Percentiles rank a stretch among this genome's conserved stretches.
These are phyloP conservation scores for Kwoniella pini DNA, from an alignment of 768 basidiomycete genomes.

Conservation along the genomic window DNA sequence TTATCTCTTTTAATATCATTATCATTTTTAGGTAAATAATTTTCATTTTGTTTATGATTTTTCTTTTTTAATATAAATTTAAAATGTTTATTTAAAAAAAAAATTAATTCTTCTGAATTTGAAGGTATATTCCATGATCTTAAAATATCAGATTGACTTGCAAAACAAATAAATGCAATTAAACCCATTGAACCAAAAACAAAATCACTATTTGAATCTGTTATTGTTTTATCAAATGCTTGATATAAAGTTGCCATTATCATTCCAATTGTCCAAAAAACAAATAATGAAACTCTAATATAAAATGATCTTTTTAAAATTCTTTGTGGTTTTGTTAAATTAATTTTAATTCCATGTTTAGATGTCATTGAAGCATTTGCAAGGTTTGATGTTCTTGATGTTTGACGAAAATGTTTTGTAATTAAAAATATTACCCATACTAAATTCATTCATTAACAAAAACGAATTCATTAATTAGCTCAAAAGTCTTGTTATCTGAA, in stretches of 20 bases:
- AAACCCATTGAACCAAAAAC: conserved; percentile 10
- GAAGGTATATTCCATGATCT: conserved; percentile 15
- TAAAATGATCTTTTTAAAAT: conserved; percentile 9
- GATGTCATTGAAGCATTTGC: not conserved
- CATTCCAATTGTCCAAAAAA: conserved; percentile 18
- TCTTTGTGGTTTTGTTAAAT: not conserved
- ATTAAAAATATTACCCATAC: conserved; percentile 17
- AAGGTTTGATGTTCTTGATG: not conserved
- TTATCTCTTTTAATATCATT: too few species aligned
- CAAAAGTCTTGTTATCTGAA: not conserved
- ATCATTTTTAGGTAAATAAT: too few species aligned
- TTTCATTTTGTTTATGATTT: not conserved
- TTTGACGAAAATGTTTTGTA: conserved; percentile 7
- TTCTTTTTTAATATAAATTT: too few species aligned
- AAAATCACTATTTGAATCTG: conserved; percentile 11
- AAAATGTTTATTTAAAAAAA: not conserved
- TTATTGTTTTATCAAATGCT: conserved; percentile 15
- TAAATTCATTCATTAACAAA: too few species aligned
- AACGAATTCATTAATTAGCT: too few species aligned
- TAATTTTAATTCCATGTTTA: not conserved
- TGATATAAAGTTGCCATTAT: conserved; percentile 17
- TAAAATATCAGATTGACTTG: conserved; percentile 9
- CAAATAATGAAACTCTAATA: conserved; percentile 12
- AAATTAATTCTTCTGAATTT: not conserved
- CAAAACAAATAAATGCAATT: conserved; percentile 17